Base-by-base conservation (phyloP, 371 early-diverging fungal species). In the Zancudomyces culisetae region DNA sequence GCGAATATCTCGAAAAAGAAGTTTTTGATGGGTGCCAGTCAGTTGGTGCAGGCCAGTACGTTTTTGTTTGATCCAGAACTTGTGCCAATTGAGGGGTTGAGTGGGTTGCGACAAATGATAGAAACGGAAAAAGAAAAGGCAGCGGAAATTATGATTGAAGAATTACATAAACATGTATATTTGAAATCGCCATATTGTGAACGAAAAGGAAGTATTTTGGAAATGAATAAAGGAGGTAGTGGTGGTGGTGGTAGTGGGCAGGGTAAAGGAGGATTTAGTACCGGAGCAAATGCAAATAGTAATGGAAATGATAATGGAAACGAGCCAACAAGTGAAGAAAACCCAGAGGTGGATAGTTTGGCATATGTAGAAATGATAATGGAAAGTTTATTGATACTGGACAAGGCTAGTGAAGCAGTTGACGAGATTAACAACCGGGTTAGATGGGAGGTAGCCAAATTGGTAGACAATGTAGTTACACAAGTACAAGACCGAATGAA, bases 81-180 rank as follows among this genome's bases (percentile, higher is more conserved):
- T 69, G 64, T 68, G 29, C 76, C 81, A 13, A 85, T 95, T 53
- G 90, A 87, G 20, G 93, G 92, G 1, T 67, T 93, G 40, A 77
- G 79, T 28, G 85, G 78, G 42, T 64, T 90, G 15, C 64, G 82
- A 43, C 63, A 80, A 51, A 79, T 78, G 46, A 66, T 94, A 27
- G 71, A 74, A 12, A 72, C 72, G 23, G 79, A 83, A 53, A 80
- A 77, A 43, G 75, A 71, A 45, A 48, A 63, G 27, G 22, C 47
- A 21, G 77, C 83, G 43, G 90, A 90, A 53, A 61, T 75, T 10
- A 60, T 93, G 3, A 76, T 89, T 47, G 92, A 91, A 54, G 93
- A 95, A 57, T 71, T 95, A 10, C 90, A 91, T 55, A 87, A 80
- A 57, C 91, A 93, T 63, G 55, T 93, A 2, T 95, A 95, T 65